These are phyloP conservation scores for Pneumocystis murina DNA, from an alignment of 1,139 yeast species.

Conservation along the genomic window DNA sequence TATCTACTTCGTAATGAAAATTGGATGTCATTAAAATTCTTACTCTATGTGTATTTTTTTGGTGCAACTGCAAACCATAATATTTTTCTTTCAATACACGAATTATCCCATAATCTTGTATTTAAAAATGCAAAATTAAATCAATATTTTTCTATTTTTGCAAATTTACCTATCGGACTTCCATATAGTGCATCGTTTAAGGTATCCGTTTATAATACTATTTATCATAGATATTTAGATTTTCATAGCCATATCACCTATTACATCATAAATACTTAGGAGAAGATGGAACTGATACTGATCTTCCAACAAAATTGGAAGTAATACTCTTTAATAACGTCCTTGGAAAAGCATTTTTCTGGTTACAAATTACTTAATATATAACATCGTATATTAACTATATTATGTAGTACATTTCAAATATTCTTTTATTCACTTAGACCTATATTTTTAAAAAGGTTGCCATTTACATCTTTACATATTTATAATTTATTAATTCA, in stretches of 20 bases:
- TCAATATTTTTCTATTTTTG: conserved; percentile 58
- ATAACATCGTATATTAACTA: background rate
- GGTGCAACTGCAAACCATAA: conserved; percentile 85
- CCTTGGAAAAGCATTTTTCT: conserved; percentile 72
- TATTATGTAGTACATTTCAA: conserved; percentile 52
- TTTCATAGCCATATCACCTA: conserved; percentile 56
- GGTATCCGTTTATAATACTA: conserved; percentile 17
- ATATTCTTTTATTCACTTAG: conserved; percentile 77
- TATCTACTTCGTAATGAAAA: conserved; percentile 42
- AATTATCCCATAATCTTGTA: conserved; percentile 70
- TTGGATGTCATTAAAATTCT: conserved; percentile 41
- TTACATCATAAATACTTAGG: conserved; percentile 84
- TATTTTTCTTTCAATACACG: conserved; percentile 75
- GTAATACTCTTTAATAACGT: conserved; percentile 59
- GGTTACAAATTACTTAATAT: background rate
- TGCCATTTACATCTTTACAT: conserved; percentile 63
- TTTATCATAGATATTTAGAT: background rate
- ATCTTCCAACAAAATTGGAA: conserved; percentile 67
- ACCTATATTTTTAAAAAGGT: conserved; percentile 70
- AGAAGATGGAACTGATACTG: conserved; percentile 74
- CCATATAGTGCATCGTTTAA: conserved; percentile 81
- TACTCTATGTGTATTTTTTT: conserved; percentile 51
- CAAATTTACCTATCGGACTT: conserved; percentile 75
- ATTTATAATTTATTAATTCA: conserved; percentile 34
- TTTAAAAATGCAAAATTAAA: conserved; percentile 67